A percentile compares a stretch with the other conserved stretches of the same genome.
Evolutionary conservation across 176 grass and related monocot genomes (phyloP).

Genomic region (barley (Hordeum vulgare)): DNA sequence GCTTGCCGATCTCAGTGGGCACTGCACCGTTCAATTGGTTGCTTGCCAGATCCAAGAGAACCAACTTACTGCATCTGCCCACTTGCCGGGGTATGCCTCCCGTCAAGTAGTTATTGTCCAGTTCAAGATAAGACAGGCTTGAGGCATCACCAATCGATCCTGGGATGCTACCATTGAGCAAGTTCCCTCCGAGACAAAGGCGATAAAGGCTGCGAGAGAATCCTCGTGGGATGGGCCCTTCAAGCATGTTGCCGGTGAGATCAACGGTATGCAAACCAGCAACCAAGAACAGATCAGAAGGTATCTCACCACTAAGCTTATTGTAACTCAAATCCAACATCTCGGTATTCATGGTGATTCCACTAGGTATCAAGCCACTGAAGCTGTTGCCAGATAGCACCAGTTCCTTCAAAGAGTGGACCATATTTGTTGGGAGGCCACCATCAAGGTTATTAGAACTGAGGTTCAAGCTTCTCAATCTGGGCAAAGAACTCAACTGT

Average conservation of each 20-base stretch:
- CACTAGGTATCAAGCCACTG: background rate
- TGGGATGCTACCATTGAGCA: slow-evolving; percentile 35
- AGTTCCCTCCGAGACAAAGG: background rate
- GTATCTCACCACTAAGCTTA: background rate
- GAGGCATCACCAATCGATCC: slow-evolving; percentile 24
- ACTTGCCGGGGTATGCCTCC: slow-evolving; percentile 24
- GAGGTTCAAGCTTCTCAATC: background rate
- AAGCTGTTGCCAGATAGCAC: background rate
- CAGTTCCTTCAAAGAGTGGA: background rate
- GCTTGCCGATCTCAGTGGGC: slow-evolving; percentile 23
- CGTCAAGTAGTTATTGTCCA: slow-evolving; percentile 23
- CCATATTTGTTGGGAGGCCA: background rate
- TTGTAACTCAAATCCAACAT: slow-evolving; percentile 9
- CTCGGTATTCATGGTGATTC: background rate
- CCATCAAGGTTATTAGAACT: background rate
- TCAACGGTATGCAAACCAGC: slow-evolving; percentile 1
- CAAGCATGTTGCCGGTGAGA: slow-evolving; percentile 30
- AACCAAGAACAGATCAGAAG: background rate
- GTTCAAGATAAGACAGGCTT: slow-evolving; percentile 29
- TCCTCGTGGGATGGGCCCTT: slow-evolving; percentile 10
- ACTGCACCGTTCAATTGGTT: slow-evolving; percentile 28
- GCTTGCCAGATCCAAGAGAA: slow-evolving; percentile 32
- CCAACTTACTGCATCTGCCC: slow-evolving; percentile 28
- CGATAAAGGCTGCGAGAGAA: background rate
- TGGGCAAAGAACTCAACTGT: background rate